Conservation (phyloP, 176 grass and related monocot genomes). For the Bolboschoenus planiculmis region DNA sequence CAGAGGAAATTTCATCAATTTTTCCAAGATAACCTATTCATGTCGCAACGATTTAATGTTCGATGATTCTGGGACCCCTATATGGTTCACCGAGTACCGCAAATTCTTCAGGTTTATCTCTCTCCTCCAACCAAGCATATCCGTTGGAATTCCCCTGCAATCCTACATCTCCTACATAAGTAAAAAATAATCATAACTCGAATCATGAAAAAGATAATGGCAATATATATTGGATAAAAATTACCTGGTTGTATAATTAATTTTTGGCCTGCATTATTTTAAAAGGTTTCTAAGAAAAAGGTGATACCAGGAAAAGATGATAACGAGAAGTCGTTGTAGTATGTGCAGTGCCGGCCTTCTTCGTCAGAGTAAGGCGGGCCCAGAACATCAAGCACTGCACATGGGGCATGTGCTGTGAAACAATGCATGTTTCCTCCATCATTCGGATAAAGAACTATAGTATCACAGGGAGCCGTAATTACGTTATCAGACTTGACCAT, state of each 20-base stretch:
- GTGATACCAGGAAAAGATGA: slow-evolving; percentile 36
- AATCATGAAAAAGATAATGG: background rate
- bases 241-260: background rate
- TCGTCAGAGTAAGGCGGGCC: slow-evolving; percentile 51
- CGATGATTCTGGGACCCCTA: slow-evolving; percentile 28
- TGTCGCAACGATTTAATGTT: background rate
- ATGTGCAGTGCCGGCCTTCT: slow-evolving; percentile 45
- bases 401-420: slow-evolving; percentile 48
- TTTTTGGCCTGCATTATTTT: background rate
- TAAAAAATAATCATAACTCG: background rate
- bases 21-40: background rate
- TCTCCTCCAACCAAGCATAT: slow-evolving; percentile 50
- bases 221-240: background rate
- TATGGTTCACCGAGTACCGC: slow-evolving; percentile 36
- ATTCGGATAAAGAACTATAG: slow-evolving; percentile 41
- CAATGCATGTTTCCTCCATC: slow-evolving; percentile 64
- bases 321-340: slow-evolving; percentile 37
- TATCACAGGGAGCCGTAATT: slow-evolving; percentile 54
- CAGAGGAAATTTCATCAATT: background rate
- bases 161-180: slow-evolving; percentile 21
- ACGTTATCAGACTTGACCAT: slow-evolving; percentile 44
- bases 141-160: slow-evolving; percentile 2
- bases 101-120: slow-evolving; percentile 30
- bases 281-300: background rate
- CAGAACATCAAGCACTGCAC: slow-evolving; percentile 64